Percentiles rank a stretch among this genome's conserved stretches.
Evolutionary conservation across 768 basidiomycete species (phyloP).

Genomic region (Pilatotrama ljubarskyi): DNA sequence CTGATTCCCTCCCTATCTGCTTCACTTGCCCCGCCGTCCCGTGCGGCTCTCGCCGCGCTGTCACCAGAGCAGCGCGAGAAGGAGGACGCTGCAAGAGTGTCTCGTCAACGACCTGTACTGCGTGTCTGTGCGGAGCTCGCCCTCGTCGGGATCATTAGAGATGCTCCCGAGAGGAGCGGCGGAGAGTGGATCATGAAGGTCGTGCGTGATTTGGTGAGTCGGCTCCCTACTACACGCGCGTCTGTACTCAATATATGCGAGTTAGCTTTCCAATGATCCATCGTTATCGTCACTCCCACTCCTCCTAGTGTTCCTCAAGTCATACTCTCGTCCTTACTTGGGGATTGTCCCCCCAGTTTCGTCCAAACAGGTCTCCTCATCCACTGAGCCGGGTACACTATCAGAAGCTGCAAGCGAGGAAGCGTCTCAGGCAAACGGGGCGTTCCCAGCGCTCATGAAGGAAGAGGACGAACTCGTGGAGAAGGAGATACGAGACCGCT

Average conservation of each 20-base stretch:
- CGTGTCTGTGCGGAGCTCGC: constrained; percentile 90
- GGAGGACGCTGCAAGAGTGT: constrained; percentile 79
- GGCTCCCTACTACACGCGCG: constrained; percentile 5
- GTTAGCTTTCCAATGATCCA: constrained; percentile 85
- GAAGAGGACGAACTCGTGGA: constrained; percentile 81
- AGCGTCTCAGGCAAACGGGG: constrained; percentile 30
- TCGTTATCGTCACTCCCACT: constrained; percentile 85
- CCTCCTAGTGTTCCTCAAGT: constrained; percentile 88
- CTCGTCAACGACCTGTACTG: constrained; percentile 81
- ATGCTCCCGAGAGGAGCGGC: constrained; percentile 67
- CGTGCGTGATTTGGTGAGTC: constrained; percentile 78
- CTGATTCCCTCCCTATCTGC: constrained; percentile 60
- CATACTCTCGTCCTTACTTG: constrained; percentile 86
- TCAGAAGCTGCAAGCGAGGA: constrained; percentile 39
- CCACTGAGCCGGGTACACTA: constrained; percentile 57
- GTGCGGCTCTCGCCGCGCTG: constrained; percentile 54
- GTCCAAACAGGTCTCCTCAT: constrained; percentile 58
- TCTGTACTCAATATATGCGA: neutral
- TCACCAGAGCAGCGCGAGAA: constrained; percentile 85
- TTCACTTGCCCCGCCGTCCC: constrained; percentile 60
- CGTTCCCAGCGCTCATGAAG: constrained; percentile 42
- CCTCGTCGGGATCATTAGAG: constrained; percentile 79
- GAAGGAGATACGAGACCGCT: constrained; percentile 81
- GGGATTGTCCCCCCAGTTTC: constrained; percentile 60
- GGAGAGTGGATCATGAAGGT: constrained; percentile 91